A percentile compares a stretch with the other conserved stretches of the same genome.
Evolutionary conservation across 2,329 filamentous ascomycete genomes (phyloP).

Genomic region (Endocalyx cinctus): DNA sequence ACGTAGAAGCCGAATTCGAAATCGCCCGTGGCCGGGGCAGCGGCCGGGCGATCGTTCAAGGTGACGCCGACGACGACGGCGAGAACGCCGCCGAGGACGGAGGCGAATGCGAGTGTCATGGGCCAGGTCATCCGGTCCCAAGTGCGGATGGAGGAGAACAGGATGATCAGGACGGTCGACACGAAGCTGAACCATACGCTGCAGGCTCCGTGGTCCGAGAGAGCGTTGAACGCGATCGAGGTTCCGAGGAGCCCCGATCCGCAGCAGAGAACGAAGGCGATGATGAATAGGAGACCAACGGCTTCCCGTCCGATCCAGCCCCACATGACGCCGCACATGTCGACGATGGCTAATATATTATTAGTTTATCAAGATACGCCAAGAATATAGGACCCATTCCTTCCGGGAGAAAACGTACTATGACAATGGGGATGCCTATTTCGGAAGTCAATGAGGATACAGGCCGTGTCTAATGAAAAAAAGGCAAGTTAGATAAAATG

Average conservation of each 20-base stretch:
- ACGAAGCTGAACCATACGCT: constrained; percentile 23
- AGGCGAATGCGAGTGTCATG: constrained; percentile 17
- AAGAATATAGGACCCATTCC: too few species aligned
- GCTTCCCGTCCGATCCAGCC: constrained; percentile 18
- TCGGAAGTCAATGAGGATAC: constrained; percentile 20
- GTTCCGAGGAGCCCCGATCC: constrained; percentile 15
- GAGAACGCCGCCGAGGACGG: neutral
- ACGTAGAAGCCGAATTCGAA: neutral
- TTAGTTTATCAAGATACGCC: too few species aligned
- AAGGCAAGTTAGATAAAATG: too few species aligned
- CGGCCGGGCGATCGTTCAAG: neutral
- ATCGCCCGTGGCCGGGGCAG: neutral
- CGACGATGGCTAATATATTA: constrained; percentile 13
- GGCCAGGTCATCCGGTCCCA: constrained; percentile 51
- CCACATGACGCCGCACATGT: constrained; percentile 20
- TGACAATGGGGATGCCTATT: constrained; percentile 21
- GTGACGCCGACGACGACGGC: neutral
- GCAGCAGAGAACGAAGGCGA: constrained; percentile 20
- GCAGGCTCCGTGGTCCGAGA: constrained; percentile 20
- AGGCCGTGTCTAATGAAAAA: constrained; percentile 18
- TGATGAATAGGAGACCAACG: constrained; percentile 19
- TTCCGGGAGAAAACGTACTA: too few species aligned
- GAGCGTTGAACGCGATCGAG: constrained; percentile 20
- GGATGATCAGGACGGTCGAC: constrained; percentile 16
- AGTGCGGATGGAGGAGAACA: constrained; percentile 25